Percentiles rank a stretch among this genome's conserved stretches.
These are phyloP conservation scores for Remersonia thermophila DNA, from an alignment of 2,329 filamentous ascomycete genomes.

Conservation along the genomic window DNA sequence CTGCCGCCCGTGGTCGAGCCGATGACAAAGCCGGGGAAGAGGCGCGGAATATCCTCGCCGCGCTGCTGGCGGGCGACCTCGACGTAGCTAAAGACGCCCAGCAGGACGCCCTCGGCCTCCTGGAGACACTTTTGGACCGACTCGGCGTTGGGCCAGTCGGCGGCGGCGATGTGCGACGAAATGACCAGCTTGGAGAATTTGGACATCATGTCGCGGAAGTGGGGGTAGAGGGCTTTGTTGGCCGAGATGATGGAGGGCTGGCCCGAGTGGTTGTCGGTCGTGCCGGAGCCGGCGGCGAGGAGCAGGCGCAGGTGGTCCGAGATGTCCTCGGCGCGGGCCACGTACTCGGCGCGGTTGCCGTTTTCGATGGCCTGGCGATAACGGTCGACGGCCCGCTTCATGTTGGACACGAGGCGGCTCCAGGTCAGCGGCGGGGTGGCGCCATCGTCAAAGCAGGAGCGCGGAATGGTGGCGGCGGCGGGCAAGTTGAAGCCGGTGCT, in stretches of 20 bases:
- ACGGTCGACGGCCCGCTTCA: slow-evolving; percentile 78
- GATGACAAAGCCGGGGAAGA: slow-evolving; percentile 86
- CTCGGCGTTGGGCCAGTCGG: slow-evolving; percentile 89
- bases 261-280: slow-evolving; percentile 95
- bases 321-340: slow-evolving; percentile 90
- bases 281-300: slow-evolving; percentile 89
- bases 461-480: slow-evolving; percentile 51
- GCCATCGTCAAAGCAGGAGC: slow-evolving; percentile 86
- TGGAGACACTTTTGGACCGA: slow-evolving; percentile 90
- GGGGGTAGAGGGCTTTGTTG: slow-evolving; percentile 92
- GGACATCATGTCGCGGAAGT: slow-evolving; percentile 99
- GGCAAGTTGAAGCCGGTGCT: slow-evolving; percentile 45
- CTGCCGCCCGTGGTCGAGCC: slow-evolving; percentile 74
- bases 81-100: slow-evolving; percentile 91
- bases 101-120: slow-evolving; percentile 90
- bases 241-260: slow-evolving; percentile 99
- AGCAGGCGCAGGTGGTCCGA: slow-evolving; percentile 89
- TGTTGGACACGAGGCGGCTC: slow-evolving; percentile 81
- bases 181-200: slow-evolving; percentile 98
- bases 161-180: slow-evolving; percentile 92
- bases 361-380: slow-evolving; percentile 84
- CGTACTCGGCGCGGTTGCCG: slow-evolving; percentile 77
- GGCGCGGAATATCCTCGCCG: slow-evolving; percentile 82
- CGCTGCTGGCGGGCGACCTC: slow-evolving; percentile 88
- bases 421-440: slow-evolving; percentile 70